Conservation (phyloP, 1,139 yeast species). For the Torulaspora globosa region DNA sequence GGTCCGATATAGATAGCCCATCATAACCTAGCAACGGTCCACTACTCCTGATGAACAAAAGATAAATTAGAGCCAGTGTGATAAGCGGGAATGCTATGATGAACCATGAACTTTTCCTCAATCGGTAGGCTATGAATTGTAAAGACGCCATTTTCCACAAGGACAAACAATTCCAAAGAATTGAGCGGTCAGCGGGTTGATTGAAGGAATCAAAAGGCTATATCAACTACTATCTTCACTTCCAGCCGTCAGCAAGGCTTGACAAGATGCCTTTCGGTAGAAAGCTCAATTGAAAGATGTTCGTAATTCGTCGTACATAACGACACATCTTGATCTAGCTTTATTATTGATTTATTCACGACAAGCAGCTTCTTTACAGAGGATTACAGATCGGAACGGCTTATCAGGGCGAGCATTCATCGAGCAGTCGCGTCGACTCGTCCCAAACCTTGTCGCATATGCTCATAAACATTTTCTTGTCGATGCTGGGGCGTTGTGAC, state of each 20-base stretch:
- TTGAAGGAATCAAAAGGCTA: background rate
- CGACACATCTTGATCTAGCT: background rate
- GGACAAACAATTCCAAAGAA: background rate
- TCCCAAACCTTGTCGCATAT: slow-evolving; percentile 38
- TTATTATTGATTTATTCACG: too few relatives aligned
- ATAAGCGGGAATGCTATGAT: slow-evolving; percentile 26
- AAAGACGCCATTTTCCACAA: slow-evolving; percentile 9
- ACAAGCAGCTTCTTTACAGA: background rate
- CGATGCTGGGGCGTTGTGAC: slow-evolving; percentile 19
- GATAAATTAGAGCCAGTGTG: slow-evolving; percentile 22
- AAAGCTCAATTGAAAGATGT: background rate
- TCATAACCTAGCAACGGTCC: slow-evolving; percentile 28
- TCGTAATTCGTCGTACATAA: background rate
- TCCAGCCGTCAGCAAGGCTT: background rate
- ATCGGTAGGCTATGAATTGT: slow-evolving; percentile 25
- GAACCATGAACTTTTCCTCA: slow-evolving; percentile 29
- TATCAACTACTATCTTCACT: background rate
- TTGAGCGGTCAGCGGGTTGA: background rate
- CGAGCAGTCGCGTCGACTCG: slow-evolving; percentile 22
- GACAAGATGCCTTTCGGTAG: slow-evolving; percentile 2
- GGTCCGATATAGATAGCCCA: slow-evolving; percentile 25
- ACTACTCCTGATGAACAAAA: slow-evolving; percentile 24
- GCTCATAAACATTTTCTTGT: slow-evolving; percentile 36
- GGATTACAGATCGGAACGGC: background rate
- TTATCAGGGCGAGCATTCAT: slow-evolving; percentile 2